Percentiles rank a stretch among this genome's conserved stretches.
Conservation (phyloP, 257 asterid genomes). For the Plantago elongata region DNA sequence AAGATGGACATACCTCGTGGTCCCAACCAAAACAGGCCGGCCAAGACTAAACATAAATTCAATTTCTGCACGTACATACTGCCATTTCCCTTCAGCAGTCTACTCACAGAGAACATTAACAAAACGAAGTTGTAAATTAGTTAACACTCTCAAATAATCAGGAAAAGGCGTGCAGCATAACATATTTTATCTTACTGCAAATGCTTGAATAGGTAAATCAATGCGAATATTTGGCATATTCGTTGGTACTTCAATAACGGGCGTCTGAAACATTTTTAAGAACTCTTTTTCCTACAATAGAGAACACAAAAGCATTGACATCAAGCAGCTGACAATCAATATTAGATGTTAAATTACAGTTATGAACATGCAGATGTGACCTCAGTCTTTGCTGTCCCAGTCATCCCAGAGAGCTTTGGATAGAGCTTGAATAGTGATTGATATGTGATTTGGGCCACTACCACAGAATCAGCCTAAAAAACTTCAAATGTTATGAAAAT, state of each 20-base stretch:
- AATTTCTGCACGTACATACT: slow-evolving; percentile 71
- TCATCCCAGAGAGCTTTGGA: slow-evolving; percentile 99
- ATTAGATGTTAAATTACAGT: slow-evolving; percentile 10
- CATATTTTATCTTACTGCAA: slow-evolving; percentile 60
- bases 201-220: slow-evolving; percentile 88
- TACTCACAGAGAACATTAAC: slow-evolving; percentile 26
- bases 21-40: slow-evolving; percentile 93
- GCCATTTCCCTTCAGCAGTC: slow-evolving; percentile 98
- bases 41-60: slow-evolving; percentile 80
- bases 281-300: slow-evolving; percentile 83
- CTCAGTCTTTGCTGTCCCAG: slow-evolving; percentile 99
- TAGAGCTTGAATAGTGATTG: slow-evolving; percentile 92
- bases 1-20: slow-evolving; percentile 66
- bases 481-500: slow-evolving; percentile 19
- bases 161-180: slow-evolving; percentile 3
- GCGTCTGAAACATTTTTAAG: slow-evolving; percentile 82
- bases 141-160: slow-evolving; percentile 6
- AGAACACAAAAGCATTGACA: neutral
- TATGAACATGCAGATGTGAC: slow-evolving; percentile 28
- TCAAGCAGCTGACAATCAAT: slow-evolving; percentile 14
- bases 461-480: slow-evolving; percentile 87
- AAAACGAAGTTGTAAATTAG: slow-evolving; percentile 21
- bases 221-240: slow-evolving; percentile 81
- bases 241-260: slow-evolving; percentile 95
- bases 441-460: slow-evolving; percentile 96